phyloP scores from a whole-genome alignment of 1,284 basidiomycete species.

The Moesziomyces antarcticus region DNA sequence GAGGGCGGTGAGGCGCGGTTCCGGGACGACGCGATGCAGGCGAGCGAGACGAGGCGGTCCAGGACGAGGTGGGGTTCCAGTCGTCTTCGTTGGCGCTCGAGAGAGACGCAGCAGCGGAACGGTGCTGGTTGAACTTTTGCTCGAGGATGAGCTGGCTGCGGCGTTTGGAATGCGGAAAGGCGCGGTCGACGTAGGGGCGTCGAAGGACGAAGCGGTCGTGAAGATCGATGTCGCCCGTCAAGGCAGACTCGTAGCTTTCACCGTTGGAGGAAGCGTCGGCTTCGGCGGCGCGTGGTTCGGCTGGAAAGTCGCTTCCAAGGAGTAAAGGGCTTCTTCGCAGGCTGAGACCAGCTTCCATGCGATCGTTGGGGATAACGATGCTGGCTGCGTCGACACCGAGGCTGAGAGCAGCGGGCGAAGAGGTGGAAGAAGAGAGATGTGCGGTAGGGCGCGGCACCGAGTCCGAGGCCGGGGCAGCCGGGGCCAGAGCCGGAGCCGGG shows the following conservation, averaged over 20 bases:
- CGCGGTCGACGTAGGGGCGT: conserved; percentile 33
- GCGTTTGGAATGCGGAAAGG: conserved; percentile 23
- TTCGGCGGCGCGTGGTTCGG: conserved; percentile 7
- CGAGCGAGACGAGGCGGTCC: conserved; percentile 1
- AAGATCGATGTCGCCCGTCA: conserved; percentile 29
- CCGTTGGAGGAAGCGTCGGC: conserved; percentile 1
- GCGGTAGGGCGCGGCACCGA: conserved; percentile 1
- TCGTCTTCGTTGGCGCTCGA: neutral
- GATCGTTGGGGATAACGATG: conserved; percentile 40
- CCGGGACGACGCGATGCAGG: conserved; percentile 22
- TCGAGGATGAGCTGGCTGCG: conserved; percentile 49
- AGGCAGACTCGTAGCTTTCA: conserved; percentile 17
- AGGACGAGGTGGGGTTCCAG: neutral
- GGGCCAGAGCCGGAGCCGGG: conserved; percentile 1
- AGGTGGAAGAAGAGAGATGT: conserved; percentile 2
- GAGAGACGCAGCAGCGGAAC: conserved; percentile 7
- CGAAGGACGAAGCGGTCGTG: conserved; percentile 25
- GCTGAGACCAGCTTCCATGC: conserved; percentile 50
- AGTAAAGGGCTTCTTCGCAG: conserved; percentile 28
- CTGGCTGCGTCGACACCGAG: conserved; percentile 5
- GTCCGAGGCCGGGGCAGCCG: conserved; percentile 22
- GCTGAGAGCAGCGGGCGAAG: conserved; percentile 11
- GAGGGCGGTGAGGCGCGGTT: conserved; percentile 20
- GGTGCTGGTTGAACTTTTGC: conserved; percentile 37
- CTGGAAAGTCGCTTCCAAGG: conserved; percentile 9